A percentile compares a stretch with the other conserved stretches of the same genome.
These are phyloP conservation scores for Exophiala alcalophila DNA, from an alignment of 2,329 filamentous ascomycete species.

Conservation along the genomic window DNA sequence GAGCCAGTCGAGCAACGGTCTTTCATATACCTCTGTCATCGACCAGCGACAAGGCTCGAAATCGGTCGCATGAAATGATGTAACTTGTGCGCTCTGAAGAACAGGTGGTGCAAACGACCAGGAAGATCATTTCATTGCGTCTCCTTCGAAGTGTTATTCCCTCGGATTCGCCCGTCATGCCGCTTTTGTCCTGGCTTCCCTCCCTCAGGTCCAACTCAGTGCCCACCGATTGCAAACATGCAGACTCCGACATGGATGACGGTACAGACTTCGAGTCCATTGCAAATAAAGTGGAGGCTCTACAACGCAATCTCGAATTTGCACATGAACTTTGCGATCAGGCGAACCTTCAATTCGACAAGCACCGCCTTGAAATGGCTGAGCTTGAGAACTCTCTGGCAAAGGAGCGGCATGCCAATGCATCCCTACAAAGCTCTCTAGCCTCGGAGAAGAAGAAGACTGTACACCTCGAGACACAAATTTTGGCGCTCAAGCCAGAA, in stretches of 20 bases:
- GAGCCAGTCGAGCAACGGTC: no score
- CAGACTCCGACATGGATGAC: constrained; percentile 4
- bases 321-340: constrained; percentile 20
- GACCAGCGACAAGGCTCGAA: no score
- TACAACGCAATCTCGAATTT: constrained; percentile 13
- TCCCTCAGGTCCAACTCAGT: not conserved
- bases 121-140: no score
- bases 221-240: not conserved
- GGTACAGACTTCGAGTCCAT: constrained; percentile 17
- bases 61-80: no score
- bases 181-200: constrained; percentile 10
- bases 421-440: constrained; percentile 4
- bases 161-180: no score
- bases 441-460: constrained; percentile 5
- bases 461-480: not conserved
- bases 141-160: no score
- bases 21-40: no score
- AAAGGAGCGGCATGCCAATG: not conserved
- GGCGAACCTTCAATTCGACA: constrained; percentile 22
- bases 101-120: no score
- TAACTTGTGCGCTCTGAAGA: no score
- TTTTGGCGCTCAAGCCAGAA: constrained; percentile 4
- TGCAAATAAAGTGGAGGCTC: constrained; percentile 17
- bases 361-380: constrained; percentile 14
- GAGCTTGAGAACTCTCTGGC: constrained; percentile 12